A percentile compares a stretch with the other conserved stretches of the same genome.
Evolutionary conservation across 306 rosid genomes (phyloP).

Genomic region (Inga leiocalycina): DNA sequence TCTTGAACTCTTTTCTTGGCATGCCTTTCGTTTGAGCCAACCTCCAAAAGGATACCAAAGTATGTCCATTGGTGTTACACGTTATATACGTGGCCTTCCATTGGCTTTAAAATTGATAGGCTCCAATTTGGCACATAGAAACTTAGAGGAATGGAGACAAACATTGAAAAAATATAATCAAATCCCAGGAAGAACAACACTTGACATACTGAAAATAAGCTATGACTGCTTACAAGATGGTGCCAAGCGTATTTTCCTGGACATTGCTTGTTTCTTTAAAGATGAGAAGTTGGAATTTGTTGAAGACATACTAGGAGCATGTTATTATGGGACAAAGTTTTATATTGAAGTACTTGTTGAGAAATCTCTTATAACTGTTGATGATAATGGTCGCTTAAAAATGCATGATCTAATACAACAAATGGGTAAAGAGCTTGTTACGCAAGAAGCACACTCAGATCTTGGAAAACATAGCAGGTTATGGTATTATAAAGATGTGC

Average conservation of each 20-base stretch:
- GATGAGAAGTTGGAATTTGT: slow-evolving; percentile 9
- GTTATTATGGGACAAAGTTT: not conserved
- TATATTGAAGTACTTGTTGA: not conserved
- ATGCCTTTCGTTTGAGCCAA: not conserved
- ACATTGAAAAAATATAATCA: not conserved
- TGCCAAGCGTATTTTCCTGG: not conserved
- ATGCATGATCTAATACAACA: slow-evolving; percentile 4
- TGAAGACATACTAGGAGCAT: not conserved
- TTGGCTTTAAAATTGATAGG: not conserved
- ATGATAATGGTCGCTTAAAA: not conserved
- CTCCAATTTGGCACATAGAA: not conserved
- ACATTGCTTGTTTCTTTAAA: slow-evolving; percentile 14
- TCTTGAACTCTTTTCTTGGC: not conserved
- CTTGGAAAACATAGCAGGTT: not conserved
- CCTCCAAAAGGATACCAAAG: not conserved
- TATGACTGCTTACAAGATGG: not conserved
- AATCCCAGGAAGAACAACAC: not conserved
- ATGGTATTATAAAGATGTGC: not conserved
- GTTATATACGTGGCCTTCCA: not conserved
- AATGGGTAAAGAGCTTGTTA: not conserved
- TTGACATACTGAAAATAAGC: not conserved
- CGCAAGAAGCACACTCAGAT: not conserved
- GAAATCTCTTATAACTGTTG: not conserved
- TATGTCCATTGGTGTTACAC: not conserved
- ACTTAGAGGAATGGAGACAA: not conserved